phyloP scores from a whole-genome alignment of 225 moss, liverwort and hornwort genomes.

The Polytrichum commune region DNA sequence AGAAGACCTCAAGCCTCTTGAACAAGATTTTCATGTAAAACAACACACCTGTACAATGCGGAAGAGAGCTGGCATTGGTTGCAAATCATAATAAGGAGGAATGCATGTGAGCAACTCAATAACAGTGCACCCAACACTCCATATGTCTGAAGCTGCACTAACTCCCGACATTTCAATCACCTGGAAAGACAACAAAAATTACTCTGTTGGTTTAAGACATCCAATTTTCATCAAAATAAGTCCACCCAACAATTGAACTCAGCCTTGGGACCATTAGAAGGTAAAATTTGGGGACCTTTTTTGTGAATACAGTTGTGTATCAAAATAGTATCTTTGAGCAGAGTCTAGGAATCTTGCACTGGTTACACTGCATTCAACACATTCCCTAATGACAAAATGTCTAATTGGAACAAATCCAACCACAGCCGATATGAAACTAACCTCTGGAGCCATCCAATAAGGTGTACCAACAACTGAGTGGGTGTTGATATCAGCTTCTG shows the following conservation, averaged over 20 bases:
- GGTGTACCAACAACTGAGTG: constrained; percentile 99
- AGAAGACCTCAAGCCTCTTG: constrained; percentile 19
- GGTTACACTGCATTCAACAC: too few species aligned
- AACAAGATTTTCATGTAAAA: too few species aligned
- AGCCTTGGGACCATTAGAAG: too few species aligned
- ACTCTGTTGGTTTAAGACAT: too few species aligned
- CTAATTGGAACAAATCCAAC: too few species aligned
- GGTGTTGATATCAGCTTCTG: constrained; percentile 89
- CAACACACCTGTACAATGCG: constrained; percentile 81
- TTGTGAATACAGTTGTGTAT: too few species aligned
- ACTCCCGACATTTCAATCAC: constrained; percentile 99
- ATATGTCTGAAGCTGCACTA: constrained; percentile 96
- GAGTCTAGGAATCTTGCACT: too few species aligned
- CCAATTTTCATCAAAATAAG: constrained; percentile 4
- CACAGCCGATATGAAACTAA: constrained; percentile 7
- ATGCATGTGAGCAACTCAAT: constrained; percentile 96
- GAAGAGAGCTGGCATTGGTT: constrained; percentile 96
- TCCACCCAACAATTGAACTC: neutral
- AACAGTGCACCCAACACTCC: constrained; percentile 97
- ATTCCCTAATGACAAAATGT: too few species aligned
- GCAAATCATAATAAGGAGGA: constrained; percentile 96
- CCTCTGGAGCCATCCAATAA: constrained; percentile 99
- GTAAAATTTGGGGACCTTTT: too few species aligned
- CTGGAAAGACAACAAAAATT: constrained; percentile 32
- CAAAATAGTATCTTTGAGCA: too few species aligned